Percentiles rank a stretch among this genome's conserved stretches.
Conservation (phyloP, 169 alveolate genomes). For the Plasmodium gallinaceum region DNA sequence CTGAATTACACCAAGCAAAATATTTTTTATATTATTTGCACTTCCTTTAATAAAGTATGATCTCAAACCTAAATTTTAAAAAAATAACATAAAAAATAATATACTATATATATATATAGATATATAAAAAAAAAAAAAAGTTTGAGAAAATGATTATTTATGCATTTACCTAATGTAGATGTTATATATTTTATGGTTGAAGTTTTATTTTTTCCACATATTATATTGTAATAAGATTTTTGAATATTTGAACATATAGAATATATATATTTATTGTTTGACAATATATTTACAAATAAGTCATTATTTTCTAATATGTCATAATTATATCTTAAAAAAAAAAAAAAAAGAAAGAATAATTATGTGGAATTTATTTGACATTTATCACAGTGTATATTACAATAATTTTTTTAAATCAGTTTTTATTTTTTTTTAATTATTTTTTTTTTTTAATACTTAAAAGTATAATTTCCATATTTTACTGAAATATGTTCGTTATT, state of each 20-base stretch:
- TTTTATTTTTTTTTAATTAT: neutral
- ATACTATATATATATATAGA: neutral
- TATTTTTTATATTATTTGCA: conserved; percentile 37
- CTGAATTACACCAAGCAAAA: conserved; percentile 54
- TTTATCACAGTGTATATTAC: neutral
- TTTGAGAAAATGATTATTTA: neutral
- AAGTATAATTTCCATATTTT: conserved; percentile 63
- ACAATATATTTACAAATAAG: conserved; percentile 36
- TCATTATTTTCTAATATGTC: conserved; percentile 56
- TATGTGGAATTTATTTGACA: neutral
- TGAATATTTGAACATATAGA: conserved; percentile 69
- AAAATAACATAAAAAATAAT: neutral
- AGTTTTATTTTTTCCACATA: conserved; percentile 49
- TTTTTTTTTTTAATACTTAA: conserved; percentile 41
- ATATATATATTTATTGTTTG: conserved; percentile 54
- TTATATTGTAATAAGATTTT: conserved; percentile 52
- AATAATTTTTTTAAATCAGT: neutral
- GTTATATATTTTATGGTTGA: conserved; percentile 63
- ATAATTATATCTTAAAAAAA: conserved; percentile 45
- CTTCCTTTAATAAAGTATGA: conserved; percentile 25
- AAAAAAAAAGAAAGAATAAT: neutral
- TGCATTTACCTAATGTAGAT: conserved; percentile 54
- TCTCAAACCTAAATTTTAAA: conserved; percentile 33
- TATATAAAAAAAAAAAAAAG: neutral
- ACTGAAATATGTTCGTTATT: conserved; percentile 50